Evolutionary conservation across 2,329 filamentous ascomycete species (phyloP).

Genomic region (Microsporum audouinii): DNA sequence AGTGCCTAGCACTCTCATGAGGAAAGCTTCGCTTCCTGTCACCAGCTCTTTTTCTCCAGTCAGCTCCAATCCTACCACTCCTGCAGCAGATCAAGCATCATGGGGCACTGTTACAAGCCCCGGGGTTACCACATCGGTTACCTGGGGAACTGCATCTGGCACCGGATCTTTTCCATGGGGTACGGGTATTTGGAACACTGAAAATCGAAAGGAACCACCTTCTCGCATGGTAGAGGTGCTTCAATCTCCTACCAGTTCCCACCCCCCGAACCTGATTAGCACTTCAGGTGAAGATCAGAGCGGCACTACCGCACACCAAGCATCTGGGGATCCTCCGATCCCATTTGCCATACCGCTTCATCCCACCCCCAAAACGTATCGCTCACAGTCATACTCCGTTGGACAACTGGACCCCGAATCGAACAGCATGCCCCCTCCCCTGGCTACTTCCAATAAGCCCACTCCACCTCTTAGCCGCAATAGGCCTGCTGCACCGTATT

Average conservation of each 20-base stretch:
- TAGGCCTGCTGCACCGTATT: slow-evolving; percentile 42
- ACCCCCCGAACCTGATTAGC: slow-evolving; percentile 40
- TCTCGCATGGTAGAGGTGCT: slow-evolving; percentile 63
- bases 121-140: slow-evolving; percentile 29
- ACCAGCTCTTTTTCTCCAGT: slow-evolving; percentile 67
- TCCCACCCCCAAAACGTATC: slow-evolving; percentile 81
- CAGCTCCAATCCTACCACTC: slow-evolving; percentile 69
- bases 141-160: slow-evolving; percentile 35
- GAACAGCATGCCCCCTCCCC: slow-evolving; percentile 25
- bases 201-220: slow-evolving; percentile 62
- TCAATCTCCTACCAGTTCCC: slow-evolving; percentile 58
- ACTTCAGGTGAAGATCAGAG: slow-evolving; percentile 44
- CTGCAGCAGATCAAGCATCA: slow-evolving; percentile 51
- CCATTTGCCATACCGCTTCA: slow-evolving; percentile 81
- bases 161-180: slow-evolving; percentile 54
- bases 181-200: slow-evolving; percentile 71
- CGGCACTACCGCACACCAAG: slow-evolving; percentile 37
- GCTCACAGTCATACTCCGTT: slow-evolving; percentile 93
- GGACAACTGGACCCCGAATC: slow-evolving; percentile 70
- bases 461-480: slow-evolving; percentile 23
- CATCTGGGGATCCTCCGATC: slow-evolving; percentile 47
- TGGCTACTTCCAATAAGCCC: slow-evolving; percentile 11
- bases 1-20: slow-evolving; percentile 54
- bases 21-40: slow-evolving; percentile 63
- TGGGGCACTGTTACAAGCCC: slow-evolving; percentile 33